These are phyloP conservation scores for Stemphylium vesicarium DNA, from an alignment of 2,329 filamentous ascomycete species.

Conservation along the genomic window DNA sequence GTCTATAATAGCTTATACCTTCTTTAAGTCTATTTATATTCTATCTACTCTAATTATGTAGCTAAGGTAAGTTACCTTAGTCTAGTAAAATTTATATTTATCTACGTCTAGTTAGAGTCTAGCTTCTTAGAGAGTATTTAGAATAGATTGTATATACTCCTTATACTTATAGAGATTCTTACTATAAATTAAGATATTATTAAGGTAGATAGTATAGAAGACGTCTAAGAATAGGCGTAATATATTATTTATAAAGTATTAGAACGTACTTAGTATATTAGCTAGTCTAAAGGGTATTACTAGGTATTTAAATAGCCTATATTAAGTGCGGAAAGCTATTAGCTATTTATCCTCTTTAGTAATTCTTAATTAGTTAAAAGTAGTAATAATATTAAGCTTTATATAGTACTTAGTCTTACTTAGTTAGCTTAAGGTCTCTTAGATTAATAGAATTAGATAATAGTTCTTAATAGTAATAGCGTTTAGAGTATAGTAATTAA, in stretches of 20 bases:
- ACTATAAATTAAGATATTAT: conserved; percentile 1
- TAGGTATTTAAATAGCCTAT: background rate
- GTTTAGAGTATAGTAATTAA: background rate
- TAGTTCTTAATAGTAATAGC: background rate
- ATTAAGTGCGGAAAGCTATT: background rate
- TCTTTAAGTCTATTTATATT: background rate
- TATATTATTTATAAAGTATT: background rate
- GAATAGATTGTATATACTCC: background rate
- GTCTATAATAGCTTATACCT: conserved; percentile 1
- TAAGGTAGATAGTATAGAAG: background rate
- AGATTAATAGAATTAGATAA: background rate
- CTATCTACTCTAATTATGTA: background rate
- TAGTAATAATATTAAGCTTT: conserved; percentile 3
- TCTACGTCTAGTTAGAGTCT: background rate
- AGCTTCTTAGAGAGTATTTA: background rate
- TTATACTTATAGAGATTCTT: background rate
- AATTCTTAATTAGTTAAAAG: background rate
- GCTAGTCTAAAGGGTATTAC: background rate
- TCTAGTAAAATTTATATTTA: background rate
- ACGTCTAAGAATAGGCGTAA: background rate
- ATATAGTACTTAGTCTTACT: background rate
- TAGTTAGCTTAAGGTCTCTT: background rate
- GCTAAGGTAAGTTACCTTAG: background rate
- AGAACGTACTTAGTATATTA: background rate
- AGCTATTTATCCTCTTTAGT: background rate